A percentile compares a stretch with the other conserved stretches of the same genome.
These are phyloP conservation scores for Pleodorina starrii DNA, from an alignment of 139 green algal species.

Conservation along the genomic window DNA sequence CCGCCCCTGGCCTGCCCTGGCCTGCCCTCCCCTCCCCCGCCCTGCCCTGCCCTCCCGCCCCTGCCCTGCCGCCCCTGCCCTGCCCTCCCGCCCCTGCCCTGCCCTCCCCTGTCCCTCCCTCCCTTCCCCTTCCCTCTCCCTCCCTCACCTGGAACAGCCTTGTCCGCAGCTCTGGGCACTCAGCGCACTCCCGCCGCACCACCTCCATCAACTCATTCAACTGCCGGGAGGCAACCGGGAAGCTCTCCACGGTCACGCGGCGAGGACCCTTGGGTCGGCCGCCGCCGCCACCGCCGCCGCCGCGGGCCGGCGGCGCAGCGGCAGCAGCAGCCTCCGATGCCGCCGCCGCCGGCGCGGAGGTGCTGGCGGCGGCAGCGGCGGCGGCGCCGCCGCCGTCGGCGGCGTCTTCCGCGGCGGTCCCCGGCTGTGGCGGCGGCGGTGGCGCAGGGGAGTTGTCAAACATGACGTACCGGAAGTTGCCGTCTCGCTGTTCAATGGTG, in stretches of 20 bases:
- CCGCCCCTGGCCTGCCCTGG: too few species aligned
- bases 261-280: neutral
- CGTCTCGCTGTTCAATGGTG: conserved; percentile 20
- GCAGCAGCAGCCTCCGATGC: neutral
- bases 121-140: too few species aligned
- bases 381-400: neutral
- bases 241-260: conserved; percentile 78
- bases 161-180: conserved; percentile 54
- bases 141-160: conserved; percentile 75
- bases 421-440: neutral
- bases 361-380: neutral
- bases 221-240: conserved; percentile 80
- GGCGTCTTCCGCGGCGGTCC: too few species aligned
- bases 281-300: neutral
- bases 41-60: too few species aligned
- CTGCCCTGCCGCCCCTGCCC: too few species aligned
- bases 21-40: too few species aligned
- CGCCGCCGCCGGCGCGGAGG: neutral
- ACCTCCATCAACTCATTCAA: conserved; percentile 82
- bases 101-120: too few species aligned
- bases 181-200: conserved; percentile 69
- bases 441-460: conserved; percentile 26
- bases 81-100: too few species aligned
- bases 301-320: neutral
- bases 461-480: conserved; percentile 50